Conservation (phyloP, 148 eudicot genomes). For the Arctostaphylos glauca region DNA sequence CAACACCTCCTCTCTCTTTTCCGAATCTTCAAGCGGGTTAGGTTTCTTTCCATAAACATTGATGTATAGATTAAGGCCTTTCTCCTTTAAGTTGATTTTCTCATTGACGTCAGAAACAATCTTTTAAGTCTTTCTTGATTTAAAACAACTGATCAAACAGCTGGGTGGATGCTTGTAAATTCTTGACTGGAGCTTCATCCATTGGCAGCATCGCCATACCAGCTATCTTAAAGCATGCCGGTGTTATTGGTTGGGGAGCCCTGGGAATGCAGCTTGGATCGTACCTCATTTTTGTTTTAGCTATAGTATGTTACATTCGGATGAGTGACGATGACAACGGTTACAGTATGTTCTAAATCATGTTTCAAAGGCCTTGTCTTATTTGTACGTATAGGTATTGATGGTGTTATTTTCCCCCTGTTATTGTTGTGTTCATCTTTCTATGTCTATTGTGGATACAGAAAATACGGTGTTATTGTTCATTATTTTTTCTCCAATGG, state of each 20-base stretch:
- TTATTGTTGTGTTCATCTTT: background rate
- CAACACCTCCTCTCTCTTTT: slow-evolving; percentile 57
- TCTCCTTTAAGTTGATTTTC: background rate
- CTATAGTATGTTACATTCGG: slow-evolving; percentile 59
- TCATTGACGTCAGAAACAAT: background rate
- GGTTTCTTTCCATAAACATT: slow-evolving; percentile 7
- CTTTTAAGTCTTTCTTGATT: background rate
- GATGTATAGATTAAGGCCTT: background rate
- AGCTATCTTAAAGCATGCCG: slow-evolving; percentile 74
- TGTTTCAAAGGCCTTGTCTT: background rate
- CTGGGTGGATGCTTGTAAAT: slow-evolving; percentile 80
- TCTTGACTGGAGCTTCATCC: slow-evolving; percentile 81
- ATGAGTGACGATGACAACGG: slow-evolving; percentile 50
- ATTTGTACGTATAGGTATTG: background rate
- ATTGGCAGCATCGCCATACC: slow-evolving; percentile 93
- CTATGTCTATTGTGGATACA: slow-evolving; percentile 8
- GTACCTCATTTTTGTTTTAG: slow-evolving; percentile 49
- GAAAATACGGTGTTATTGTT: background rate
- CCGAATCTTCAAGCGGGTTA: slow-evolving; percentile 68
- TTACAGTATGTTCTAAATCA: slow-evolving; percentile 48
- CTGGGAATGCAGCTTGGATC: slow-evolving; percentile 73
- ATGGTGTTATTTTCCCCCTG: background rate
- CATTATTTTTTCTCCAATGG: background rate
- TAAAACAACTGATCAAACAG: slow-evolving; percentile 39
- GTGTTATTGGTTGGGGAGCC: slow-evolving; percentile 86